Percentiles rank a stretch among this genome's conserved stretches.
These are phyloP conservation scores for Buddleja alternifolia DNA, from an alignment of 257 asterid species.

Conservation along the genomic window DNA sequence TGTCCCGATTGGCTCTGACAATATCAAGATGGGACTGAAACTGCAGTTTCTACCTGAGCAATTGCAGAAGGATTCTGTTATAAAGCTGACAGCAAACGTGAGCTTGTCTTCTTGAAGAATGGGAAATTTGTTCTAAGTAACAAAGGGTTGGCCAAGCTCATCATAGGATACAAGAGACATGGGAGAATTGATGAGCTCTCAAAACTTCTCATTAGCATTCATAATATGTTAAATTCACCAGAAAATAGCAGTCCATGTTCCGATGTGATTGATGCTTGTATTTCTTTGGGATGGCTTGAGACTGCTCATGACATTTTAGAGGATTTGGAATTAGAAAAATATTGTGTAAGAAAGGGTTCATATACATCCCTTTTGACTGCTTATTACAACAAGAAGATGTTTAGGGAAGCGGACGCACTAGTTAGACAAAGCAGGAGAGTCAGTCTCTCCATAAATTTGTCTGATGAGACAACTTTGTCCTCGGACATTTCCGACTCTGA, in stretches of 20 bases:
- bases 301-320: constrained; percentile 94
- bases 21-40: constrained; percentile 62
- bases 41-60: constrained; percentile 57
- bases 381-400: constrained; percentile 52
- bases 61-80: constrained; percentile 55
- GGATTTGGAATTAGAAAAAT: constrained; percentile 62
- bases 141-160: constrained; percentile 68
- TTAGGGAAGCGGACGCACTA: constrained; percentile 69
- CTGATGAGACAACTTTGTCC: constrained; percentile 26
- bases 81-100: constrained; percentile 44
- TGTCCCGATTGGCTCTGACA: constrained; percentile 69
- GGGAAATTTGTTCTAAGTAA: constrained; percentile 63
- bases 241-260: constrained; percentile 43
- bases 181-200: constrained; percentile 68
- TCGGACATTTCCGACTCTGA: constrained; percentile 26
- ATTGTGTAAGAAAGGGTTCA: constrained; percentile 33
- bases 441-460: constrained; percentile 22
- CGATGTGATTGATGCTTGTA: constrained; percentile 64
- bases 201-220: constrained; percentile 54
- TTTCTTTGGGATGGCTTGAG: constrained; percentile 79
- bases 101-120: constrained; percentile 47
- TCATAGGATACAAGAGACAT: constrained; percentile 50
- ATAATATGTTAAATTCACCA: constrained; percentile 36
- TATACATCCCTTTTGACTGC: constrained; percentile 62
- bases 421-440: constrained; percentile 43